Base-by-base conservation (phyloP, 805 yeast genomes). In the Ogataea paradorogensis region DNA sequence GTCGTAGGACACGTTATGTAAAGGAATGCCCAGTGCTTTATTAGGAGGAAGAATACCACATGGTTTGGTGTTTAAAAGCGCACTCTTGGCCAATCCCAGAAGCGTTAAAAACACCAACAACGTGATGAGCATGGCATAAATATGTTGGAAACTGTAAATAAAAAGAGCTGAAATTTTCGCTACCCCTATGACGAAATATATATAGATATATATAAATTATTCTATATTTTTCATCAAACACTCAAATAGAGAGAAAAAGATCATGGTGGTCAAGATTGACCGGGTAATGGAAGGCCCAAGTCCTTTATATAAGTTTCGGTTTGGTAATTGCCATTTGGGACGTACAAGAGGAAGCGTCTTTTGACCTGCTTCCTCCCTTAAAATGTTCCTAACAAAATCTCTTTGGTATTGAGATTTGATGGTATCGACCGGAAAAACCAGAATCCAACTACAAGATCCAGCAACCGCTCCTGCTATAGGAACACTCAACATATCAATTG, bases 371-470 rank as follows among this genome's bases (percentile, higher is more conserved):
- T 66, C 65, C 29, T 56, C 66, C 39, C 84, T 57, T 27, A 84
- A 64, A n/a, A 84, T 78, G 47, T 81, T 79, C 22, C 82, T 69
- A 18, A 86, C 83, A 4, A 83, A 69, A 51, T 86, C 91, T 42
- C 83, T 75, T 55, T 87, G 96, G 30, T 78, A 72, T 42, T 82
- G 70, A 1, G 90, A 78, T 56, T 88, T 87, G 43, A 83, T 69
- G 0, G 95, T 87, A 59, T 87, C 96, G 9, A 87, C 57, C 3
- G 95, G 95, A 63, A 83, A 88, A 3, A 86, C 80, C 1, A 78
- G 59, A 2, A 78, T 62, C 95, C 95, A 86, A 35, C 88, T 73
- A 13, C 82, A 62, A 13, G 82, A 73, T 3, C 95, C 95, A 4
- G 93, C 77, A 16, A 80, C 47, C 0, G 88, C 95, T n/a, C 95